These are phyloP conservation scores for Diaporthe velutina DNA, from an alignment of 2,329 filamentous ascomycete genomes.

Conservation along the genomic window DNA sequence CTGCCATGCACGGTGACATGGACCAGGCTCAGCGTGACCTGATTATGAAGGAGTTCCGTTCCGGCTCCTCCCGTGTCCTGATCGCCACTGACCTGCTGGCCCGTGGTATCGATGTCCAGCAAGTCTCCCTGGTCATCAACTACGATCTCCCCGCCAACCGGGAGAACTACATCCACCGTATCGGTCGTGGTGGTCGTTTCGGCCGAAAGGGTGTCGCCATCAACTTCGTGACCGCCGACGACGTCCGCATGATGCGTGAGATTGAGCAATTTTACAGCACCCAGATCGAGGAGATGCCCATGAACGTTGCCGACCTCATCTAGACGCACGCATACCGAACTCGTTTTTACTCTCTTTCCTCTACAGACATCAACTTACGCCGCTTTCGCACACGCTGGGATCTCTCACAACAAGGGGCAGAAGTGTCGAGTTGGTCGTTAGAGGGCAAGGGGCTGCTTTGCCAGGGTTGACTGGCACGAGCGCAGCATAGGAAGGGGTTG, in stretches of 20 bases:
- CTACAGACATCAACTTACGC: constrained; percentile 37
- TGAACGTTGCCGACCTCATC: constrained; percentile 83
- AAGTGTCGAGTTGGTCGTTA: constrained; percentile 40
- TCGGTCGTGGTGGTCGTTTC: constrained; percentile 94
- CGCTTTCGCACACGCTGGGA: constrained; percentile 35
- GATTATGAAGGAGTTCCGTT: constrained; percentile 99
- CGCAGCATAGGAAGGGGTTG: constrained; percentile 34
- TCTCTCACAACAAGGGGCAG: constrained; percentile 35
- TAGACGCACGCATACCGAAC: constrained; percentile 28
- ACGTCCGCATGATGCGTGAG: constrained; percentile 96
- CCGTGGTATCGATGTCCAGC: constrained; percentile 98
- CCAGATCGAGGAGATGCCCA: constrained; percentile 98
- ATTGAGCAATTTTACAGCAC: constrained; percentile 84
- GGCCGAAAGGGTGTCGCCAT: constrained; percentile 99
- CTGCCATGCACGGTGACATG: constrained; percentile 99
- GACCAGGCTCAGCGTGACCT: constrained; percentile 97
- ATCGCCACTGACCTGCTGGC: constrained; percentile 99
- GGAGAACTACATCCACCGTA: constrained; percentile 99
- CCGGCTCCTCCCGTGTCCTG: constrained; percentile 94
- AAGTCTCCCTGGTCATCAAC: constrained; percentile 98
- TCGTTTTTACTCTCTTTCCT: constrained; percentile 38
- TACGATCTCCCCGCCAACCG: constrained; percentile 98
- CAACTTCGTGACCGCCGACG: constrained; percentile 99
- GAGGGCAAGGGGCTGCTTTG: constrained; percentile 41
- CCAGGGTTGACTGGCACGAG: constrained; percentile 36